Evolutionary conservation across 495 filamentous ascomycete species (phyloP).

Genomic region (Evernia prunastri): DNA sequence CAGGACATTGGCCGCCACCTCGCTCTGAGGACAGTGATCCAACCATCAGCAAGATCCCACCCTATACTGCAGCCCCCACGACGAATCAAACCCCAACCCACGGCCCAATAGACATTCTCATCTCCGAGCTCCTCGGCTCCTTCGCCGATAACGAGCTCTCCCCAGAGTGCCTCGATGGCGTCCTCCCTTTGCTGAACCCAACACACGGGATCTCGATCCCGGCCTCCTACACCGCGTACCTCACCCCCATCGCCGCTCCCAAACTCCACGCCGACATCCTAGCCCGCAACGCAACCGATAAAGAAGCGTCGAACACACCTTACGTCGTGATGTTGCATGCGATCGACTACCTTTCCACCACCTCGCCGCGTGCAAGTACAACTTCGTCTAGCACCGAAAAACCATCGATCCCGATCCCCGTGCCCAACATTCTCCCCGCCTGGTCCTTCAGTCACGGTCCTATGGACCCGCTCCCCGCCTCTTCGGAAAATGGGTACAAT

Average conservation of each 20-base stretch:
- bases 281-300: conserved; percentile 51
- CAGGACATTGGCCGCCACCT: conserved; percentile 25
- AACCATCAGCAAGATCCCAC: background rate
- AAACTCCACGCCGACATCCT: conserved; percentile 75
- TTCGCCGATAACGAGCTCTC: conserved; percentile 89
- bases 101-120: conserved; percentile 79
- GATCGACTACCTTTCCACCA: conserved; percentile 66
- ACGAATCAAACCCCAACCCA: conserved; percentile 24
- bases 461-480: conserved; percentile 23
- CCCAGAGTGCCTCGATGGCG: conserved; percentile 83
- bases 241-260: conserved; percentile 86
- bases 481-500: conserved; percentile 63
- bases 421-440: conserved; percentile 31
- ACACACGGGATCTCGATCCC: conserved; percentile 88
- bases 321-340: conserved; percentile 92
- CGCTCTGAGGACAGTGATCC: background rate
- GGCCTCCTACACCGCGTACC: conserved; percentile 79
- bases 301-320: conserved; percentile 69
- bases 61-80: background rate
- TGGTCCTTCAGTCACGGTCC: conserved; percentile 33
- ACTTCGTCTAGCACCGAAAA: conserved; percentile 17
- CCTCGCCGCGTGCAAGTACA: conserved; percentile 26
- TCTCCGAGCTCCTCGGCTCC: conserved; percentile 89
- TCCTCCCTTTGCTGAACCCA: conserved; percentile 75
- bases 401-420: conserved; percentile 22